Evolutionary conservation across 169 alveolate species (phyloP).

Genomic region (Plasmodium ovale): DNA sequence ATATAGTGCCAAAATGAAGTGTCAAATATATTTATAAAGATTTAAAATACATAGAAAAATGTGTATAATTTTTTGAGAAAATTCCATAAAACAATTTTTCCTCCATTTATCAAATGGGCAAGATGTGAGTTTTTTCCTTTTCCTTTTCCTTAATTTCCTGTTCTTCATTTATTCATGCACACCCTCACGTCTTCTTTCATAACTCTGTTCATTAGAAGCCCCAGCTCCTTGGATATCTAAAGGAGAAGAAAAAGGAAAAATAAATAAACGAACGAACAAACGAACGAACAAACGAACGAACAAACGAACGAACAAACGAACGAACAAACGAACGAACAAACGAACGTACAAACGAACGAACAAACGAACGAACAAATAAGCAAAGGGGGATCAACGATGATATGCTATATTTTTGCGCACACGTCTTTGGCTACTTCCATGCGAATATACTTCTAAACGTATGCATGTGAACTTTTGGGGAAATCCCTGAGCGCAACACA

Average conservation of each 20-base stretch:
- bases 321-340: neutral
- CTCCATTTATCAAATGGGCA: neutral
- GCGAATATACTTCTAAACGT: no score
- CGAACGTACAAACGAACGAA: no score
- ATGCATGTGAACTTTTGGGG: no score
- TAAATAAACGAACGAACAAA: neutral
- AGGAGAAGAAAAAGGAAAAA: neutral
- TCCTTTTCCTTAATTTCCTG: constrained; percentile 3
- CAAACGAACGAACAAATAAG: neutral
- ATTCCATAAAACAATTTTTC: constrained; percentile 15
- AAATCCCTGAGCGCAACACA: no score
- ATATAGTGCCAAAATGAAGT: neutral
- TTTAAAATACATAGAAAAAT: neutral
- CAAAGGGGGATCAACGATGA: neutral
- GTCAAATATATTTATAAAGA: neutral
- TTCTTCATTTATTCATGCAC: constrained; percentile 22
- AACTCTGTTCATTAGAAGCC: constrained; percentile 22
- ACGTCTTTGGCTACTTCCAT: no score
- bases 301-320: neutral
- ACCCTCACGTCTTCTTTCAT: constrained; percentile 5
- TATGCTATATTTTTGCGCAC: neutral
- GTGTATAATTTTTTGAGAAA: neutral
- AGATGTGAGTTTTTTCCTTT: neutral
- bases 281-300: no score
- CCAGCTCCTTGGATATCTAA: constrained; percentile 30